Conservation (phyloP, 2,329 filamentous ascomycete species). For the Penicillium digitatum region DNA sequence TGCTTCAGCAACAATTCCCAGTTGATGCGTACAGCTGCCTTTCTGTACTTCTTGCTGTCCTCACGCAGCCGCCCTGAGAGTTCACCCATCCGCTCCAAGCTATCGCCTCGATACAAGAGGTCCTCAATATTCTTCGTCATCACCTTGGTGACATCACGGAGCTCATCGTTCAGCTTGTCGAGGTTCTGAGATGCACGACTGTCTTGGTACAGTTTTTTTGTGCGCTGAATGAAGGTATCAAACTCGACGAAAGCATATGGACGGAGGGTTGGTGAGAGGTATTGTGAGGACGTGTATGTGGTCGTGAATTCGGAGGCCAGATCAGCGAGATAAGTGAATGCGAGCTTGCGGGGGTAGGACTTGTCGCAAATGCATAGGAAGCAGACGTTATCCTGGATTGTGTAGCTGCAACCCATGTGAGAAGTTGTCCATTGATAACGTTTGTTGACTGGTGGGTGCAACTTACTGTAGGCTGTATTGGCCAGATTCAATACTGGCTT, state of each 20-base stretch:
- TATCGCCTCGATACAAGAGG: slow-evolving; percentile 88
- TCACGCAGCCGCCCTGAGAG: slow-evolving; percentile 81
- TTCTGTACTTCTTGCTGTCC: slow-evolving; percentile 90
- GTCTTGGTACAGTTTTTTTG: slow-evolving; percentile 91
- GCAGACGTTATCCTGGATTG: slow-evolving; percentile 76
- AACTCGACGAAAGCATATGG: slow-evolving; percentile 98
- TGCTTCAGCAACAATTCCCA: slow-evolving; percentile 96
- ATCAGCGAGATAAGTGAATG: slow-evolving; percentile 96
- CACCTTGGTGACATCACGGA: slow-evolving; percentile 95
- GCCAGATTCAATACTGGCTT: slow-evolving; percentile 86
- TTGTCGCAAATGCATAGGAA: slow-evolving; percentile 92
- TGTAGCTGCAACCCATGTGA: slow-evolving; percentile 59
- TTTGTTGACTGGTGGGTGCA: background rate
- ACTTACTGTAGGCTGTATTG: slow-evolving; percentile 79
- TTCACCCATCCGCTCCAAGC: slow-evolving; percentile 93
- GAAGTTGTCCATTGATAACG: background rate
- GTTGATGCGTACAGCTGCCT: slow-evolving; percentile 91
- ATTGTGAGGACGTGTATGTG: slow-evolving; percentile 70
- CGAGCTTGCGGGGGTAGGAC: slow-evolving; percentile 94
- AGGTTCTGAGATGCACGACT: slow-evolving; percentile 86
- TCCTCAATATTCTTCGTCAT: slow-evolving; percentile 99
- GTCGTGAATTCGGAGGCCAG: slow-evolving; percentile 85
- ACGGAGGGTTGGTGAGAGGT: slow-evolving; percentile 69
- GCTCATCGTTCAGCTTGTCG: slow-evolving; percentile 91
- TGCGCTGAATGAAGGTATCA: slow-evolving; percentile 91